These are phyloP conservation scores for Solanum hybrid DNA, from an alignment of 305 asterid genomes.

Conservation along the genomic window DNA sequence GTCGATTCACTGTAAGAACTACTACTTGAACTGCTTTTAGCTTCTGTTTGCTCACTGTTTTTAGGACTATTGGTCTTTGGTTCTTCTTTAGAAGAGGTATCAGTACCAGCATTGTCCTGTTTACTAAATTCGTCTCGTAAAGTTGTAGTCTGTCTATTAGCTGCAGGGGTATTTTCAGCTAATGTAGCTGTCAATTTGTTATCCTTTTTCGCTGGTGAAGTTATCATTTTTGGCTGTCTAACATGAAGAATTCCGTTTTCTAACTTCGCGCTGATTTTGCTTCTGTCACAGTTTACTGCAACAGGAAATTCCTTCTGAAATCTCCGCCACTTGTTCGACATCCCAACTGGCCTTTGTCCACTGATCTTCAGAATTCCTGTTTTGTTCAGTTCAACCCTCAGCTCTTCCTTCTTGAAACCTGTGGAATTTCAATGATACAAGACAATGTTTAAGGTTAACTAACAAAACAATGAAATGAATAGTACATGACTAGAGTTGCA, in stretches of 20 bases:
- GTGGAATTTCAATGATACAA: background rate
- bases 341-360: constrained; percentile 34
- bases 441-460: background rate
- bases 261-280: constrained; percentile 51
- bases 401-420: constrained; percentile 56
- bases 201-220: constrained; percentile 21
- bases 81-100: background rate
- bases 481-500: background rate
- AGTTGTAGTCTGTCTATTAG: constrained; percentile 10
- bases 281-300: constrained; percentile 32
- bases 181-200: constrained; percentile 4
- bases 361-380: constrained; percentile 38
- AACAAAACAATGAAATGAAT: background rate
- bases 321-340: constrained; percentile 20
- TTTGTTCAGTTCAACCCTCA: constrained; percentile 34
- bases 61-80: background rate
- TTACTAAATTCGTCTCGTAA: constrained; percentile 1
- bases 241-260: constrained; percentile 43
- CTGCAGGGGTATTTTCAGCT: background rate
- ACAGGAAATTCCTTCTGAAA: constrained; percentile 47
- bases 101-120: background rate
- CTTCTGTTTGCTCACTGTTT: background rate
- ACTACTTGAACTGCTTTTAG: background rate
- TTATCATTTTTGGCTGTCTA: constrained; percentile 41
- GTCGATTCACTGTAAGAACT: background rate